Base-by-base conservation (phyloP, 805 yeast genomes). In the Nakazawaea pomicola region DNA sequence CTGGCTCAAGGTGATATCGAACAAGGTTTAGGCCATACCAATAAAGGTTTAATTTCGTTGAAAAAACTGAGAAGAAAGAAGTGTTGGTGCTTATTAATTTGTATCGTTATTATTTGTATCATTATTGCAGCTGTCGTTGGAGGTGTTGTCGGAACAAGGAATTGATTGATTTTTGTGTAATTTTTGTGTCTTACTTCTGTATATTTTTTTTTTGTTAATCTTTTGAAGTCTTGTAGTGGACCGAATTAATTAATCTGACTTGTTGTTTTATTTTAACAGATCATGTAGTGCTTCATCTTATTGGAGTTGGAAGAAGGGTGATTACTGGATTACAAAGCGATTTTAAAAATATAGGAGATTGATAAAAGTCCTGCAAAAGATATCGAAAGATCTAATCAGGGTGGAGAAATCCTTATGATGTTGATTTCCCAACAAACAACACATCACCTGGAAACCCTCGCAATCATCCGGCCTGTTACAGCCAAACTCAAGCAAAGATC, bases 21-120 rank as follows among this genome's bases (percentile, higher is more conserved):
- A 68, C 80, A 82, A 60, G 99, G 97, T 61, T 87, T 89, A 29
- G 95, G 93, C 17, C 95, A 93, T 63, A 89, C 95, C 38, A 78
- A 83, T 57, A 82, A 84, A 62, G 99, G 99, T 17, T 89, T 87
- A 45, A 79, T 76, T 50, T 76, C 79, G 60, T 98, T 98, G 40
- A 79, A 81, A 62, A 82, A 83, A 57, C 95, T 95, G 41, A 81
- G 99, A 72, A 87, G 70, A 62, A 88, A 88, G 81, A 89, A 78
- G 71, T 76, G 87, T 72, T 85, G 93, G 80, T 84, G 95, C 60
- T 70, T 77, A 57, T 66, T 81, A 65, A 80, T 87, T 58, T 58
- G 70, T 53, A 64, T 76, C 48, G 55, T 80, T 40, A 70, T 84
- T 50, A 60, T 83, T 44, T 68, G 75, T 48, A 76, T 83, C 45